Evolutionary conservation across 805 yeast species (phyloP).

Genomic region (Saccharomycopsis olivae): DNA sequence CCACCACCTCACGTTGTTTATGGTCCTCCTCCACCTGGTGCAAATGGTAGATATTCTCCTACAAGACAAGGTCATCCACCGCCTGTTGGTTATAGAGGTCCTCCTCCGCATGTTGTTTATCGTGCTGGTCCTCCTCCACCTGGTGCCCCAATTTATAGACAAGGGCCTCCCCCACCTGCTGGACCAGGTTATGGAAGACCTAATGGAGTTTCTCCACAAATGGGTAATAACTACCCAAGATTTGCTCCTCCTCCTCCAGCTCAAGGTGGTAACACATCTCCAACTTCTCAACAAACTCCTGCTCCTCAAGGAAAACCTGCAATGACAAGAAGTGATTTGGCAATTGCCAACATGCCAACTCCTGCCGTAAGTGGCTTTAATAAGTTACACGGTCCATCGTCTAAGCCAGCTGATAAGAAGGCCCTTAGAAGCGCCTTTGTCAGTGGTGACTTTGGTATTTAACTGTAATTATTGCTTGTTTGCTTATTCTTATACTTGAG

Average conservation of each 20-base stretch:
- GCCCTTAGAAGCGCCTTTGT: conserved; percentile 53
- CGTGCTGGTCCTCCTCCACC: conserved; percentile 14
- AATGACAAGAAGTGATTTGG: conserved; percentile 29
- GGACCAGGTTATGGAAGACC: conserved; percentile 3
- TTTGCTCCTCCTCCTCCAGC: conserved; percentile 7
- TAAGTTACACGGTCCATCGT: conserved; percentile 33
- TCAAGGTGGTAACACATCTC: conserved; percentile 5
- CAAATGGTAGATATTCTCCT: conserved; percentile 10
- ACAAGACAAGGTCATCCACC: conserved; percentile 14
- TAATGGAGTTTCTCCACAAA: neutral
- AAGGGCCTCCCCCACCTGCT: conserved; percentile 7
- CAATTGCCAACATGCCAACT: conserved; percentile 39
- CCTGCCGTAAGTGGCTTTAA: conserved; percentile 30
- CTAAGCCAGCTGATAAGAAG: conserved; percentile 37
- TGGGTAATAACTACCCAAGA: neutral
- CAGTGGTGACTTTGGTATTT: conserved; percentile 62
- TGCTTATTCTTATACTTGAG: neutral
- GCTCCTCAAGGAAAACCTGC: neutral
- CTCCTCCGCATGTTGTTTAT: conserved; percentile 6
- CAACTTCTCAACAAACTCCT: conserved; percentile 14
- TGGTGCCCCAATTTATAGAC: conserved; percentile 1
- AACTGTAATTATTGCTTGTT: conserved; percentile 11
- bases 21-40: conserved; percentile 10
- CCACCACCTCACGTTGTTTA: conserved; percentile 17
- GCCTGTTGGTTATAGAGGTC: neutral